Percentiles rank a stretch among this genome's conserved stretches.
Evolutionary conservation across 305 asterid species (phyloP).

Genomic region (Lippia alba): DNA sequence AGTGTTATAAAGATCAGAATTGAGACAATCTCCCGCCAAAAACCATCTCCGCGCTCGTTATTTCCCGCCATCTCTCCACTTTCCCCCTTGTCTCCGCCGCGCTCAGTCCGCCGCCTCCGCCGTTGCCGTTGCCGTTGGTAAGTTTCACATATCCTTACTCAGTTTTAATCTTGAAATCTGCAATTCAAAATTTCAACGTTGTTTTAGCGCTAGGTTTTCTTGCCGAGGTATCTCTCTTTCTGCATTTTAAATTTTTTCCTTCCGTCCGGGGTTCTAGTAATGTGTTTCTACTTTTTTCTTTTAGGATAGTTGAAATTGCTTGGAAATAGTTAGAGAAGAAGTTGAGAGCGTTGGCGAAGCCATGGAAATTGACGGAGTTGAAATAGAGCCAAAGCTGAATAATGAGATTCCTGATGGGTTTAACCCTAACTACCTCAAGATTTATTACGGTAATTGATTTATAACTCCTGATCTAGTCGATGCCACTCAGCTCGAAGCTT

Average conservation of each 20-base stretch:
- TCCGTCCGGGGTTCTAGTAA: not conserved
- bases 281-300: not conserved
- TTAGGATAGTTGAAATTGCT: conserved; percentile 18
- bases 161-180: not conserved
- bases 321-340: conserved; percentile 52
- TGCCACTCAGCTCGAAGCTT: not conserved
- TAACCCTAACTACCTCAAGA: conserved; percentile 72
- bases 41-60: not conserved
- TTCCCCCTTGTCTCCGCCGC: not conserved
- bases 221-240: not conserved
- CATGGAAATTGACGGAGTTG: conserved; percentile 69
- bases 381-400: conserved; percentile 36
- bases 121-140: not conserved
- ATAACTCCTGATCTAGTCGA: not conserved
- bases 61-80: conserved; percentile 30
- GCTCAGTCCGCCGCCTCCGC: conserved; percentile 12
- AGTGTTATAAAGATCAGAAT: not conserved
- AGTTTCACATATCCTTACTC: not conserved
- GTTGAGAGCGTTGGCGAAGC: conserved; percentile 54
- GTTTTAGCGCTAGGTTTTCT: conserved; percentile 11
- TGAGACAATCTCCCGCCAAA: conserved; percentile 29
- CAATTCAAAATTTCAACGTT: not conserved
- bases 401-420: conserved; percentile 58
- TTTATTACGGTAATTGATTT: conserved; percentile 64
- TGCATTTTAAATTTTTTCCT: not conserved